Conservation (phyloP, 129 eudicot species). For the Flaveria bidentis region DNA sequence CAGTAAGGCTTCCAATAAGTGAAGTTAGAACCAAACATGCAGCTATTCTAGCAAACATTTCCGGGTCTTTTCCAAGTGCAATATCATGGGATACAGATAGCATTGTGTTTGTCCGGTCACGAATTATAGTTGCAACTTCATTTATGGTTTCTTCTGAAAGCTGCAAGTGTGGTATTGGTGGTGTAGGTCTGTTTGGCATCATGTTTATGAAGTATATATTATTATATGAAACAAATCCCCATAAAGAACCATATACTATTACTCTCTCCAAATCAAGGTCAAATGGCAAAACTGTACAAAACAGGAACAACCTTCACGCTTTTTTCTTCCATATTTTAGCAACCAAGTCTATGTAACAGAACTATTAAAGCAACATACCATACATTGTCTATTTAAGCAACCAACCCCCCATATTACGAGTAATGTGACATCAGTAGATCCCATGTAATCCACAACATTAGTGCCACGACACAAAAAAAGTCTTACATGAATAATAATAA, state of each 20-base stretch:
- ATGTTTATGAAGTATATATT: slow-evolving; percentile 18
- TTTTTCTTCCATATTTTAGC: neutral
- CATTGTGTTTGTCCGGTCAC: slow-evolving; percentile 48
- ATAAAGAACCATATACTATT: neutral
- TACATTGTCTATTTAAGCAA: neutral
- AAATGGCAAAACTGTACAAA: slow-evolving; percentile 11
- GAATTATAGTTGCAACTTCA: slow-evolving; percentile 55
- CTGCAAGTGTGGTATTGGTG: slow-evolving; percentile 74
- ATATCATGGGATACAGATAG: slow-evolving; percentile 60
- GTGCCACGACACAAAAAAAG: too few species aligned
- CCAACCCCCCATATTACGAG: neutral
- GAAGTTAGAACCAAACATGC: slow-evolving; percentile 52
- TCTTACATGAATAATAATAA: neutral
- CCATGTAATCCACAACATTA: too few species aligned
- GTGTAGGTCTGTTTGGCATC: slow-evolving; percentile 71
- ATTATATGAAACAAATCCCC: slow-evolving; percentile 13
- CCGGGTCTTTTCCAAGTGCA: slow-evolving; percentile 76
- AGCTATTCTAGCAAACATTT: slow-evolving; percentile 59
- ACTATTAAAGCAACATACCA: neutral
- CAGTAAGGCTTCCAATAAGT: slow-evolving; percentile 58
- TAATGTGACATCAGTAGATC: neutral
- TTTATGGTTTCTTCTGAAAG: slow-evolving; percentile 65
- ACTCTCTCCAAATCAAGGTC: slow-evolving; percentile 21
- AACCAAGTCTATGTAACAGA: too few species aligned
- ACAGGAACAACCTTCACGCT: neutral